Percentiles rank a stretch among this genome's conserved stretches.
These are phyloP conservation scores for Iris pallida DNA, from an alignment of 116 monocot genomes.

Conservation along the genomic window DNA sequence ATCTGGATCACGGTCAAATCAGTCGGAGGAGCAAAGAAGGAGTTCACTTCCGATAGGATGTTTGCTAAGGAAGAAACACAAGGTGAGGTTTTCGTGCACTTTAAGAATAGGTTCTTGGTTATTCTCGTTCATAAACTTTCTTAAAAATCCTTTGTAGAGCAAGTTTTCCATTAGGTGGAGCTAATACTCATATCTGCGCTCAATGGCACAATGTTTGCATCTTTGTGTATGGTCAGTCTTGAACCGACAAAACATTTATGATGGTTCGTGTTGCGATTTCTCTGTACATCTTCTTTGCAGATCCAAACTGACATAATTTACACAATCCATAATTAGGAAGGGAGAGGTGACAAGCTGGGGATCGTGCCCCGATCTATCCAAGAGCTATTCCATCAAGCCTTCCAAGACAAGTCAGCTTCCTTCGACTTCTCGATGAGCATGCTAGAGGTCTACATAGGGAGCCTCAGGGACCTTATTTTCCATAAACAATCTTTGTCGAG, in stretches of 20 bases:
- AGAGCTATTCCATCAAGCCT: slow-evolving; percentile 51
- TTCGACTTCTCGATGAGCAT: slow-evolving; percentile 54
- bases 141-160: slow-evolving; percentile 58
- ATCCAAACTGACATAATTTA: too few species aligned
- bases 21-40: slow-evolving; percentile 40
- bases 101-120: too few species aligned
- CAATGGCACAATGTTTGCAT: slow-evolving; percentile 77
- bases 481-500: slow-evolving; percentile 25
- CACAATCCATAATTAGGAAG: too few species aligned
- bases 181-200: slow-evolving; percentile 76
- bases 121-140: too few species aligned
- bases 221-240: slow-evolving; percentile 81
- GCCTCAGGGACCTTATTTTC: slow-evolving; percentile 51
- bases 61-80: slow-evolving; percentile 52
- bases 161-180: slow-evolving; percentile 62
- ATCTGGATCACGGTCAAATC: slow-evolving; percentile 44
- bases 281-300: neutral
- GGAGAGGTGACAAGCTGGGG: slow-evolving; percentile 35
- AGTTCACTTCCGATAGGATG: slow-evolving; percentile 60
- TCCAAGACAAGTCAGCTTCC: slow-evolving; percentile 23
- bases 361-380: slow-evolving; percentile 66
- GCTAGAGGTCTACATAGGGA: slow-evolving; percentile 80
- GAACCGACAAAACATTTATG: slow-evolving; percentile 80
- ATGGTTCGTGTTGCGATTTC: slow-evolving; percentile 55
- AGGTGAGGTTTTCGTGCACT: too few species aligned